Evolutionary conservation across 2,329 filamentous ascomycete genomes (phyloP), one percentile per base, ranked within the genome.

Genomic region (Penicillium sp.): DNA sequence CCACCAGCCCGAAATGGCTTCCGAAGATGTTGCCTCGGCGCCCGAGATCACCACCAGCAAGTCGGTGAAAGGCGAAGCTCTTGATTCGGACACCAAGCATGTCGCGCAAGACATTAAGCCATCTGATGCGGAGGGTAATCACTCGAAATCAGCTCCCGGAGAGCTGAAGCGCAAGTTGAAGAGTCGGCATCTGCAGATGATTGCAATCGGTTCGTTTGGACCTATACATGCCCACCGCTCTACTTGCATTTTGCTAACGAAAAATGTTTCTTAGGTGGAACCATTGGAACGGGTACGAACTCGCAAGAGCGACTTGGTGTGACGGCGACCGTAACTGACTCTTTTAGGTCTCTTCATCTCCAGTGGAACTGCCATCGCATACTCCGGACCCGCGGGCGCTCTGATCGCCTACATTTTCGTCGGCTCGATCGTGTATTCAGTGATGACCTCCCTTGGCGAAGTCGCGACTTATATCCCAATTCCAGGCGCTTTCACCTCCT

Each of bases 381-480:
- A 81, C 56, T 82, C 86, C 7, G 89, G 89, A 0, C 89, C 89
- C 5, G 85, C 84, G 1, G 85, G 86, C 20, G 83, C 86, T 31
- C 80, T 91, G 50, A 83, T 91, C 66, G 87, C 86, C 52, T 91
- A 89, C 70, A 69, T 84, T 60, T 88, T 89, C 62, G 83, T 92
- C 70, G 90, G 89, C 52, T 81, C 85, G 14, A 84, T 92, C 58
- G 84, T 94, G 52, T 93, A 85, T 79, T 87, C 86, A 6, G 86
- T 92, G 75, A 92, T 93, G 88, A 82, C 82, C 56, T 82, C 79
- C 38, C 75, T 84, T 31, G 81, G 81, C 42, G 83, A 95, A 77
- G 90, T 94, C 83, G 88, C 90, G 17, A 88, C 90, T 11, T 91
- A 87, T 67, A 87, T 93, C 22, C 91, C 91, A 5, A 86, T 92